Evolutionary conservation across 2,329 filamentous ascomycete genomes (phyloP).

Genomic region (Sclerotinia spermophila): DNA sequence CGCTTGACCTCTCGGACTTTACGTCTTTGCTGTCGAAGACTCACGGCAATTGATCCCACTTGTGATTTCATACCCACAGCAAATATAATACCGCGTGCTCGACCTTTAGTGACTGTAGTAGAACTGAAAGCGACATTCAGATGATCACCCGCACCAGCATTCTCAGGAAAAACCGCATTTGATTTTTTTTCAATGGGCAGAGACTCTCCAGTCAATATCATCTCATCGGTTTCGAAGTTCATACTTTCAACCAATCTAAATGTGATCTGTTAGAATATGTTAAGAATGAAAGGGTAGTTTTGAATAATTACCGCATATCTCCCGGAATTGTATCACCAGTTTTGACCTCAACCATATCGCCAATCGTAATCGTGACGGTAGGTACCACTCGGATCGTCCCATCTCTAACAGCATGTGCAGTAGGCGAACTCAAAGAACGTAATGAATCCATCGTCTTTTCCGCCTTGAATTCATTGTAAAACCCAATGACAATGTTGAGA

Average conservation of each 20-base stretch:
- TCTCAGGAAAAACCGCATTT: slow-evolving; percentile 44
- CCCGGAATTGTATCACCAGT: slow-evolving; percentile 45
- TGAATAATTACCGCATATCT: slow-evolving; percentile 37
- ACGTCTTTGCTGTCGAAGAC: slow-evolving; percentile 52
- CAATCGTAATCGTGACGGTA: slow-evolving; percentile 52
- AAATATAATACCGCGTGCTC: slow-evolving; percentile 57
- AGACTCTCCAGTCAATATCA: slow-evolving; percentile 60
- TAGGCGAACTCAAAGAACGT: slow-evolving; percentile 47
- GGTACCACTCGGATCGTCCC: slow-evolving; percentile 49
- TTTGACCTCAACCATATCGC: slow-evolving; percentile 55
- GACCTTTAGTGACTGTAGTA: slow-evolving; percentile 58
- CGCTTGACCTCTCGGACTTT: slow-evolving; percentile 46
- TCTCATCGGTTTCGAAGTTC: slow-evolving; percentile 58
- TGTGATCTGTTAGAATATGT: slow-evolving; percentile 19
- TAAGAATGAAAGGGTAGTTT: background rate
- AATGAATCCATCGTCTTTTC: slow-evolving; percentile 53
- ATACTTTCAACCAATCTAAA: slow-evolving; percentile 46
- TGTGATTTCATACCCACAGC: slow-evolving; percentile 59
- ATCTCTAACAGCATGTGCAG: slow-evolving; percentile 48
- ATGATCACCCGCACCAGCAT: slow-evolving; percentile 49
- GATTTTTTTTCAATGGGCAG: slow-evolving; percentile 53
- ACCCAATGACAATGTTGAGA: slow-evolving; percentile 56
- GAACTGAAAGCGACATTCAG: slow-evolving; percentile 60
- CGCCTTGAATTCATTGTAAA: slow-evolving; percentile 51
- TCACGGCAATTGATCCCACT: slow-evolving; percentile 60